A percentile compares a stretch with the other conserved stretches of the same genome.
phyloP scores from a whole-genome alignment of 129 eudicot genomes.

The Rutidosis leptorrhynchoides region DNA sequence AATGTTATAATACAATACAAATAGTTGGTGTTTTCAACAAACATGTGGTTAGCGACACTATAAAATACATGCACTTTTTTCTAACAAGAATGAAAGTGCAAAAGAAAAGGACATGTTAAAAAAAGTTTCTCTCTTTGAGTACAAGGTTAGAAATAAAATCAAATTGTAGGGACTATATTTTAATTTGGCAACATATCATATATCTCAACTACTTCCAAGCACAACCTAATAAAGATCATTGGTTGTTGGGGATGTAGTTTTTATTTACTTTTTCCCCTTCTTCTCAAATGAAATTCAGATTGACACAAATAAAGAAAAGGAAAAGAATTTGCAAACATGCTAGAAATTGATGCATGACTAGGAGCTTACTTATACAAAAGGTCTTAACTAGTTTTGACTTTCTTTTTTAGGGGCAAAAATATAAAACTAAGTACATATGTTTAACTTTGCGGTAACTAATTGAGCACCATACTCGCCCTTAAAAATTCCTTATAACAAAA shows the following conservation, averaged over 20 bases:
- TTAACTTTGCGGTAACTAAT: too few relatives aligned
- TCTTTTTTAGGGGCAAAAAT: too few relatives aligned
- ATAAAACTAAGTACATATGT: too few relatives aligned
- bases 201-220: conserved; percentile 20
- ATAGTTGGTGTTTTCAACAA: conserved; percentile 12
- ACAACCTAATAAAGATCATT: conserved; percentile 9
- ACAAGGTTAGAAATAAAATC: conserved; percentile 12
- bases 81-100: conserved; percentile 24
- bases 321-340: too few relatives aligned
- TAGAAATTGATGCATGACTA: too few relatives aligned
- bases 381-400: too few relatives aligned
- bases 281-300: not conserved
- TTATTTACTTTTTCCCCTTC: not conserved
- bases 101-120: conserved; percentile 11
- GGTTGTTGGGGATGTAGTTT: not conserved
- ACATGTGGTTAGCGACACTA: not conserved
- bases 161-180: conserved; percentile 23
- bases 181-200: conserved; percentile 10
- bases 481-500: conserved; percentile 1
- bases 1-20: too few relatives aligned
- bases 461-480: too few relatives aligned
- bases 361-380: too few relatives aligned
- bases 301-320: not conserved
- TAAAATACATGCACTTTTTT: conserved; percentile 17
- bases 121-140: conserved; percentile 13